A percentile compares a stretch with the other conserved stretches of the same genome.
Conservation (phyloP, 2,329 filamentous ascomycete species). For the Beauveria bassiana region DNA sequence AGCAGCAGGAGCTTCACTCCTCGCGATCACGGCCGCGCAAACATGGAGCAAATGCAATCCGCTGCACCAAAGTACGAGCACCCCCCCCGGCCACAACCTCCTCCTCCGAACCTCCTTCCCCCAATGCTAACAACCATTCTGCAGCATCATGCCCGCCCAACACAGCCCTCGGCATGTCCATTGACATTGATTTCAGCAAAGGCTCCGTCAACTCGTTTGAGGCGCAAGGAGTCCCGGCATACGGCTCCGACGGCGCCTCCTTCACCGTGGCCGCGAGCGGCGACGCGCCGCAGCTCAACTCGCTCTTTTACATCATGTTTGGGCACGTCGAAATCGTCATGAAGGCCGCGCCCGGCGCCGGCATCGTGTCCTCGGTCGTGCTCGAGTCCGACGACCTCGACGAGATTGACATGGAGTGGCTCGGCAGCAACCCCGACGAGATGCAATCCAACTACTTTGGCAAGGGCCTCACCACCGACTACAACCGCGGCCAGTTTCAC, state of each 20-base stretch:
- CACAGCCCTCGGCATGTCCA: slow-evolving; percentile 74
- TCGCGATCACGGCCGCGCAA: slow-evolving; percentile 1
- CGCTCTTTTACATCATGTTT: slow-evolving; percentile 99
- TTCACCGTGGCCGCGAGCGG: slow-evolving; percentile 74
- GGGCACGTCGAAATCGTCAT: slow-evolving; percentile 80
- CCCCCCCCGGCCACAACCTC: too few relatives aligned
- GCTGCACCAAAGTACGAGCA: background rate
- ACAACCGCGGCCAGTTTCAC: slow-evolving; percentile 82
- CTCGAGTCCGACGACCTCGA: slow-evolving; percentile 87
- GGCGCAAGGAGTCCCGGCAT: slow-evolving; percentile 60
- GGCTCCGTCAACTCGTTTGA: slow-evolving; percentile 74
- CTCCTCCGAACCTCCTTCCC: background rate
- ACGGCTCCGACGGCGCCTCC: slow-evolving; percentile 63
- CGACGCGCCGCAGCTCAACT: slow-evolving; percentile 78
- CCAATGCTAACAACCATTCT: slow-evolving; percentile 1
- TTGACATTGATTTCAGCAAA: slow-evolving; percentile 74
- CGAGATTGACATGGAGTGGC: slow-evolving; percentile 97
- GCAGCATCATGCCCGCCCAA: slow-evolving; percentile 61
- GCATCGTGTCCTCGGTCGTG: slow-evolving; percentile 89
- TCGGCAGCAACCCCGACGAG: slow-evolving; percentile 66
- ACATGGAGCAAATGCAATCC: slow-evolving; percentile 14
- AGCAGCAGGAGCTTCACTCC: slow-evolving; percentile 1
- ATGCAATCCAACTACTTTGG: slow-evolving; percentile 98
- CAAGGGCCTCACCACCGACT: slow-evolving; percentile 78
- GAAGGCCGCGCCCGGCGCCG: slow-evolving; percentile 78